Base-by-base conservation (phyloP, 2,329 filamentous ascomycete genomes). In the Neonectria magnoliae region DNA sequence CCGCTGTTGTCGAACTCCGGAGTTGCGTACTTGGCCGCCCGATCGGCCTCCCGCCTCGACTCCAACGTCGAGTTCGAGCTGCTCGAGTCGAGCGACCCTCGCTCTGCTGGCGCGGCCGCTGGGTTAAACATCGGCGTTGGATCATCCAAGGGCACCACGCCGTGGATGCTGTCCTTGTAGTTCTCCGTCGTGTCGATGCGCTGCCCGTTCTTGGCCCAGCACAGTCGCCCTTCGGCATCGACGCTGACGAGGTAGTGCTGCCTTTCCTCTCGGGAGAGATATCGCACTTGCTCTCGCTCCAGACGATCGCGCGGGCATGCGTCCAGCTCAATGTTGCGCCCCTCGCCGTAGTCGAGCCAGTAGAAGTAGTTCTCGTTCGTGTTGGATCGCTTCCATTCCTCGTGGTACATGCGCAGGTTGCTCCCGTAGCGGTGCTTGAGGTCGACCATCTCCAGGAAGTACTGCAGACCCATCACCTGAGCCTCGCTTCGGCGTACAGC, bases 361-460 rank as follows among this genome's bases (percentile, higher is more conserved):
- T 94, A 95, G 77, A 97, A 97, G 84, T 94, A 98, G 75, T 96
- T 97, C 76, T 97, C 91, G 5, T 89, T 87, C 0, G 93, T 95
- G 29, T 92, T 83, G 1, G 88, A 83, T 65, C 86, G 88, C 77
- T 93, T 93, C 94, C 94, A 98, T 68, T 92, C 88, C 64, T 89
- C 87, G 74, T 98, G 94, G 72, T 97, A 98, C 33, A 88, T 86
- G 33, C 92, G 85, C 55, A 97, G 79, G 70, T 96, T 97, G 58
- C 90, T 91, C 4, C 94, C 94, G 74, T 97, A 97, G 4, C 94
- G 88, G 76, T 98, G 94, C 77, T 97, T 94, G 51, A 90, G 81
- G 76, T 96, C 92, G 8, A 95, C 90, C 91, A 97, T 94, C 73
- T 97, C 87, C 13, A 89, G 82, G 68, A 96, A 97, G 76, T 97